Evolutionary conservation across 1,139 yeast species (phyloP).

Genomic region (Wickerhamomyces sp.): DNA sequence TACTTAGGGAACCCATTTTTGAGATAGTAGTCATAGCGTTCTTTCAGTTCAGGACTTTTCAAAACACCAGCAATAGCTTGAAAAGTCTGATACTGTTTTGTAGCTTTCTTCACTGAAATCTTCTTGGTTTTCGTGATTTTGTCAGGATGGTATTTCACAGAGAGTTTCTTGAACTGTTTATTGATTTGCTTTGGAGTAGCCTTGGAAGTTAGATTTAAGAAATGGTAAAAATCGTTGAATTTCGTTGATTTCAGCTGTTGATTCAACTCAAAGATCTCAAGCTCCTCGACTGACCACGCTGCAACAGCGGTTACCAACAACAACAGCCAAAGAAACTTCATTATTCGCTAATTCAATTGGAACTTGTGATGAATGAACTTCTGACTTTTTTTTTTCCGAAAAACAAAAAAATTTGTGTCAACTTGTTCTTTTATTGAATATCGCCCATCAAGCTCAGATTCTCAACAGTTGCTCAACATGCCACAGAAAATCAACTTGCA

Average conservation of each 20-base stretch:
- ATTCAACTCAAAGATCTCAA: conserved; percentile 75
- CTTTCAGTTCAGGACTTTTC: conserved; percentile 37
- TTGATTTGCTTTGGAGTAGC: conserved; percentile 61
- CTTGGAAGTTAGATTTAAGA: conserved; percentile 51
- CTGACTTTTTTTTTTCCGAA: background rate
- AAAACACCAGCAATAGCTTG: conserved; percentile 17
- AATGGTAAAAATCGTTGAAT: conserved; percentile 63
- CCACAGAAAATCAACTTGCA: conserved; percentile 17
- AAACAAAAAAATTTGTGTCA: background rate
- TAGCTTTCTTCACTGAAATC: conserved; percentile 24
- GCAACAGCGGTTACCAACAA: conserved; percentile 18
- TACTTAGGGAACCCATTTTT: conserved; percentile 84
- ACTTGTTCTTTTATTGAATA: too few species aligned
- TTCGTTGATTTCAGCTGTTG: conserved; percentile 63
- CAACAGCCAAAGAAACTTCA: conserved; percentile 4
- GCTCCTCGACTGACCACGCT: conserved; percentile 56
- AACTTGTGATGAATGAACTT: background rate
- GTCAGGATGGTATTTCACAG: conserved; percentile 81
- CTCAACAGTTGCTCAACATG: conserved; percentile 7
- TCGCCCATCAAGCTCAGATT: too few species aligned
- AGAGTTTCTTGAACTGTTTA: conserved; percentile 69
- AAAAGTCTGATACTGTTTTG: conserved; percentile 17
- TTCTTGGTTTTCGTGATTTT: conserved; percentile 41
- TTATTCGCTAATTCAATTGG: background rate
- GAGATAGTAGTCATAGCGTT: conserved; percentile 83